Evolutionary conservation across 164 flowering plant genomes (phyloP), one percentile per base, ranked within the genome.

Genomic region (Vitis amurensis): DNA sequence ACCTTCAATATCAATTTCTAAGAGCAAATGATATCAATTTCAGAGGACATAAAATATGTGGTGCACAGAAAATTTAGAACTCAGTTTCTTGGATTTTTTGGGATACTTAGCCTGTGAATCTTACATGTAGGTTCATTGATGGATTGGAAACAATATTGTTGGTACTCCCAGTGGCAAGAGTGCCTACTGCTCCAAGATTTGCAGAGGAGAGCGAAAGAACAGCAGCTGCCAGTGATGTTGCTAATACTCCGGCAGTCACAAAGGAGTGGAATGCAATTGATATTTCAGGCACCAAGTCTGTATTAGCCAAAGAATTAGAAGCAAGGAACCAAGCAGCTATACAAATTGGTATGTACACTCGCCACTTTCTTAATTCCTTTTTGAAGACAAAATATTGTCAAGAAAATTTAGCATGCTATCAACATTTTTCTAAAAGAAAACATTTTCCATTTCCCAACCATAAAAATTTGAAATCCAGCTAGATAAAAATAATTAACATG

Each of bases 181-280:
- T 73, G 16, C 79, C 80, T 31, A 84, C 50, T 67, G 86, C 83
- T 63, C 64, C 86, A 31, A 85, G 87, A 74, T 84, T 84, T 72
- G 89, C 74, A 30, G 83, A 75, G 61, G 92, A 80, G 62, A 86
- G 62, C 48, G 87, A 80, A 52, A 85, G 77, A 76, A 79, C 16
- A 47, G 82, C 81, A 51, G 88, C 80, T 68, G 92, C 85, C 50
- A 88, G 55, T 17, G 89, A 83, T 17, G 92, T 86, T 75, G 85
- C 80, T 64, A 88, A 58, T 64, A 84, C 49, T 59, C 88, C 89
- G n/a, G 74, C 91, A 48, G 86, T 83, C 78, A 85, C 80, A 59
- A 86, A 85, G 0, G 87, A 84, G 67, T 84, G 80, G 44, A 88
- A 70, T 48, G 84, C 86, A 51, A 78, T 69, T 15, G 92, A 84